Percentiles rank a stretch among this genome's conserved stretches.
Conservation (phyloP, 1,284 basidiomycete genomes). For the Naganishia albida region DNA sequence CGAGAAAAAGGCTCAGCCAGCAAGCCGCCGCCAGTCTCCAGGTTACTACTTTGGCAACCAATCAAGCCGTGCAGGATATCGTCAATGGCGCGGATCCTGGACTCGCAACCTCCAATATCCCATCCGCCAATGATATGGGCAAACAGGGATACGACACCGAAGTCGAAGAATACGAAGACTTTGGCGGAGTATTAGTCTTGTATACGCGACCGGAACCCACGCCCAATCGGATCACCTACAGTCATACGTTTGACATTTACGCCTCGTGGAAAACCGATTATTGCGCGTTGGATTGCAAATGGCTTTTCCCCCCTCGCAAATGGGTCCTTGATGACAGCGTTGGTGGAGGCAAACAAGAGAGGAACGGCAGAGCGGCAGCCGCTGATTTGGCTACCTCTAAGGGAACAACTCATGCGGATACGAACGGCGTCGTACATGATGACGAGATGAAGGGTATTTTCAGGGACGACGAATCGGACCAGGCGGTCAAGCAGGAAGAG, state of each 20-base stretch:
- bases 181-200: constrained; percentile 21
- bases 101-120: constrained; percentile 10
- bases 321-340: background rate
- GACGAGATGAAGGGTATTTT: constrained; percentile 13
- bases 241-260: constrained; percentile 24
- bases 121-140: constrained; percentile 3
- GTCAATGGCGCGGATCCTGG: constrained; percentile 20
- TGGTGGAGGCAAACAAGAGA: background rate
- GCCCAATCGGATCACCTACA: constrained; percentile 22
- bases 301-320: constrained; percentile 26
- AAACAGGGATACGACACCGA: constrained; percentile 20
- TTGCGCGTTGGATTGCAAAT: constrained; percentile 16
- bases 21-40: constrained; percentile 1
- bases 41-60: background rate
- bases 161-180: constrained; percentile 24
- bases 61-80: constrained; percentile 16
- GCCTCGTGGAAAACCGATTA: constrained; percentile 29
- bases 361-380: background rate
- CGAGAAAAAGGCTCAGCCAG: constrained; percentile 8
- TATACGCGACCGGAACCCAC: constrained; percentile 25
- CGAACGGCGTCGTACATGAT: constrained; percentile 15
- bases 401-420: background rate
- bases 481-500: constrained; percentile 4
- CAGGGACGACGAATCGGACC: constrained; percentile 1
- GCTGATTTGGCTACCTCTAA: background rate